A percentile compares a stretch with the other conserved stretches of the same genome.
These are phyloP conservation scores for Wickerhamiella parazyma DNA, from an alignment of 805 yeast genomes.

Conservation along the genomic window DNA sequence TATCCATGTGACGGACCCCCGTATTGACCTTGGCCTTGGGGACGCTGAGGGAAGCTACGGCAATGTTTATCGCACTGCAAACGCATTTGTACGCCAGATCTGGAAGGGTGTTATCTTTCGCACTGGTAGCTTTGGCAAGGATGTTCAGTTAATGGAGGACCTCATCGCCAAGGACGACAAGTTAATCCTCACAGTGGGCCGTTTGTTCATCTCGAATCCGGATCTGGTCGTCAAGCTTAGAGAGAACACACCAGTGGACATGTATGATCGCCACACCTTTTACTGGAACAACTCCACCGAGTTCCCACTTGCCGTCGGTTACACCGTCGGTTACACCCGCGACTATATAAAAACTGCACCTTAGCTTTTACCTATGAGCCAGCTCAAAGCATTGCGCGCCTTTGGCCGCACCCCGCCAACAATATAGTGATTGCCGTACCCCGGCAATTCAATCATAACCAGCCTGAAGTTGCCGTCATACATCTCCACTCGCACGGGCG, in stretches of 20 bases:
- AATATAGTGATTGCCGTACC: conserved; percentile 51
- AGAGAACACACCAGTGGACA: conserved; percentile 29
- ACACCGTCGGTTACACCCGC: conserved; percentile 16
- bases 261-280: conserved; percentile 37
- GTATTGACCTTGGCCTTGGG: conserved; percentile 25
- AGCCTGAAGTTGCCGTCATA: conserved; percentile 45
- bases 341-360: neutral
- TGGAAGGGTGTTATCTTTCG: conserved; percentile 18
- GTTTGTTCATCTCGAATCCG: conserved; percentile 42
- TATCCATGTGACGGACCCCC: conserved; percentile 35
- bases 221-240: conserved; percentile 36
- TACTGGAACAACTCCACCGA: too few relatives aligned
- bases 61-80: conserved; percentile 2
- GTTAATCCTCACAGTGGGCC: conserved; percentile 31
- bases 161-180: conserved; percentile 20
- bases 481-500: conserved; percentile 69
- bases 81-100: conserved; percentile 14
- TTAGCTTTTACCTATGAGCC: conserved; percentile 3
- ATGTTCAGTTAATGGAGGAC: neutral
- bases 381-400: neutral
- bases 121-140: conserved; percentile 17
- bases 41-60: conserved; percentile 5
- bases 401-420: conserved; percentile 27
- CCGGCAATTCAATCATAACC: conserved; percentile 64
- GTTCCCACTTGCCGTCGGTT: conserved; percentile 32